A percentile compares a stretch with the other conserved stretches of the same genome.
Conservation (phyloP, 768 basidiomycete genomes). For the Nidula microcarpa region DNA sequence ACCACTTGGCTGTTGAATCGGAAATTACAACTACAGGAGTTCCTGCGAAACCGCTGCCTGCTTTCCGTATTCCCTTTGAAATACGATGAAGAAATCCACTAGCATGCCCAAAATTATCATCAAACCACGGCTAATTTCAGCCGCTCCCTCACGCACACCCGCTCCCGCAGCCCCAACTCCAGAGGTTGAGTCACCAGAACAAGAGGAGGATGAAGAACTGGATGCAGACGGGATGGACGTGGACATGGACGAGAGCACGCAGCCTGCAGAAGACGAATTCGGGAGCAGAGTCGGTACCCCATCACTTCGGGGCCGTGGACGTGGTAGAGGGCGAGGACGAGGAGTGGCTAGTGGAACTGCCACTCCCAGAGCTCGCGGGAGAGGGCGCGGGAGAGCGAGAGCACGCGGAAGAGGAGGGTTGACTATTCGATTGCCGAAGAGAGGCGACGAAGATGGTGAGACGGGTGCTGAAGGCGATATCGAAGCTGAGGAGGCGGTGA, state of each 20-base stretch:
- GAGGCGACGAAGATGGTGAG: constrained; percentile 10
- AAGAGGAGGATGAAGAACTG: constrained; percentile 24
- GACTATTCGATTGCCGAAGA: background rate
- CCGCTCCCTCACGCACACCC: constrained; percentile 13
- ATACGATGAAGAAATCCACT: background rate
- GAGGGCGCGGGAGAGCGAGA: constrained; percentile 32
- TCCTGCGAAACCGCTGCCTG: too few species aligned
- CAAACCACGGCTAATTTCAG: constrained; percentile 31
- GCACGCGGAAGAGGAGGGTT: constrained; percentile 11
- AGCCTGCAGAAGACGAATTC: constrained; percentile 29
- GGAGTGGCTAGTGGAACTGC: constrained; percentile 23
- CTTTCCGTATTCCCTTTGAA: too few species aligned
- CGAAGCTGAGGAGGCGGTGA: constrained; percentile 16
- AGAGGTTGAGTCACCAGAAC: constrained; percentile 10
- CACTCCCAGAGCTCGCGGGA: constrained; percentile 33
- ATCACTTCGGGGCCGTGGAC: constrained; percentile 12
- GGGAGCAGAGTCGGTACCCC: constrained; percentile 8
- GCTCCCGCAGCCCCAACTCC: constrained; percentile 11
- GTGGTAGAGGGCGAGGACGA: constrained; percentile 26
- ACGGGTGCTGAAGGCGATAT: constrained; percentile 26
- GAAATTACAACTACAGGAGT: too few species aligned
- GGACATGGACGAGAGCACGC: constrained; percentile 29
- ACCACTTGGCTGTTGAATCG: too few species aligned
- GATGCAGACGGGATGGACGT: constrained; percentile 31
- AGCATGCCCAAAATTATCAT: constrained; percentile 47